Conservation (phyloP, 2,329 filamentous ascomycete genomes). For the Westerdykella sp. region DNA sequence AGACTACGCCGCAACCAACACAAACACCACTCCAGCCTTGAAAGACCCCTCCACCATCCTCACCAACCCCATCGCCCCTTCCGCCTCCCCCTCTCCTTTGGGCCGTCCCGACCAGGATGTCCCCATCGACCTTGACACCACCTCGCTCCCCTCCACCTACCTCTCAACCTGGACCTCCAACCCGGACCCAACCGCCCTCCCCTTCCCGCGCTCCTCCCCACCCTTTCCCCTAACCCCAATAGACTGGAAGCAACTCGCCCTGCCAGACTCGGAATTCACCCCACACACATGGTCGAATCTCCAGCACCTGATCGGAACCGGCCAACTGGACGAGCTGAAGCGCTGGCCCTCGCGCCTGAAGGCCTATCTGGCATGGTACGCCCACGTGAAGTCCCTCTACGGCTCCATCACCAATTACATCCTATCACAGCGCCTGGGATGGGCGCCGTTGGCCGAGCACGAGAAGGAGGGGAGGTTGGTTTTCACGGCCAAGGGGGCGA, state of each 20-base stretch:
- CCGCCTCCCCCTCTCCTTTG: neutral
- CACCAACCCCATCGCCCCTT: neutral
- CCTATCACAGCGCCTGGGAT: slow-evolving; percentile 49
- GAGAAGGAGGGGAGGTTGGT: slow-evolving; percentile 9
- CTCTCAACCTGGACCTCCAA: slow-evolving; percentile 25
- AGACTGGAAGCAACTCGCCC: slow-evolving; percentile 30
- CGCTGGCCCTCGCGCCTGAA: slow-evolving; percentile 54
- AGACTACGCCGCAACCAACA: too few species aligned
- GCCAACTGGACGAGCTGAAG: slow-evolving; percentile 52
- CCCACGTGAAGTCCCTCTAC: slow-evolving; percentile 49
- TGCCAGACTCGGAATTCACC: slow-evolving; percentile 27
- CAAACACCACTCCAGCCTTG: too few species aligned
- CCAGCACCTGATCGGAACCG: slow-evolving; percentile 35
- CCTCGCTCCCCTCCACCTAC: slow-evolving; percentile 26
- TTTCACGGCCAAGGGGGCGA: slow-evolving; percentile 42
- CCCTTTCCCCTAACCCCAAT: slow-evolving; percentile 32
- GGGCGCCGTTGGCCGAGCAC: slow-evolving; percentile 33
- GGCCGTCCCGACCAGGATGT: neutral
- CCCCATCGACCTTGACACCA: slow-evolving; percentile 10
- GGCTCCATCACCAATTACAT: slow-evolving; percentile 54
- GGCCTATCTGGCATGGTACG: slow-evolving; percentile 56
- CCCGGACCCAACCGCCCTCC: slow-evolving; percentile 28
- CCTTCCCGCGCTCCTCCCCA: slow-evolving; percentile 29
- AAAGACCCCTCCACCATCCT: neutral
- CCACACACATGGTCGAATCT: slow-evolving; percentile 33